Percentiles rank a stretch among this genome's conserved stretches.
phyloP scores from a whole-genome alignment of 768 basidiomycete genomes.

The Leccinum barrowsii region DNA sequence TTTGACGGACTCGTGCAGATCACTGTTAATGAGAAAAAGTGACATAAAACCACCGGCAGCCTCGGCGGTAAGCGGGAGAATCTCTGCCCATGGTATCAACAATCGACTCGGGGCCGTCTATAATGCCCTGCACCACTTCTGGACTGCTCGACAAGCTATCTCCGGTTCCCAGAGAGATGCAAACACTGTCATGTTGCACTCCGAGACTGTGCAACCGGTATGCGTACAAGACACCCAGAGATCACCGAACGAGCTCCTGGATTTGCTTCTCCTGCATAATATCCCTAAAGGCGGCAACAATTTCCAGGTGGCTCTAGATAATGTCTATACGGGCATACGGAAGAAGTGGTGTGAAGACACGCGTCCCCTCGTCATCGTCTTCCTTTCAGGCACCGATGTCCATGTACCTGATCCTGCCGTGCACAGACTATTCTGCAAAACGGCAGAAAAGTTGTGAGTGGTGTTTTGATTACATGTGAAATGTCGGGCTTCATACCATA shows the following conservation, averaged over 20 bases:
- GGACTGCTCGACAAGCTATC: constrained; percentile 44
- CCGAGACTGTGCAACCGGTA: constrained; percentile 19
- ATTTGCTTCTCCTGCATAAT: constrained; percentile 33
- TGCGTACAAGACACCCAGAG: constrained; percentile 42
- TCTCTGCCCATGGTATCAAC: constrained; percentile 15
- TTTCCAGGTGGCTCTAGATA: constrained; percentile 38
- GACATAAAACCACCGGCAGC: constrained; percentile 41
- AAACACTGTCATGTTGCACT: constrained; percentile 52
- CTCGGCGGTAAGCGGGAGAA: constrained; percentile 31
- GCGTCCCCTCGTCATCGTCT: constrained; percentile 48
- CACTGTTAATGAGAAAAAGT: constrained; percentile 42
- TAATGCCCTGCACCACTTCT: constrained; percentile 50
- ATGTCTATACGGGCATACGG: constrained; percentile 34
- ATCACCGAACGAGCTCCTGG: constrained; percentile 44
- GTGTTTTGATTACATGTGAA: background rate
- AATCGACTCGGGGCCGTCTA: constrained; percentile 60
- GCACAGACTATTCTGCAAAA: constrained; percentile 34
- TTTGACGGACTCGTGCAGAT: constrained; percentile 31
- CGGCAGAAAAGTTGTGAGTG: constrained; percentile 41
- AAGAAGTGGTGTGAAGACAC: constrained; percentile 39
- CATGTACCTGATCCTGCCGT: constrained; percentile 30
- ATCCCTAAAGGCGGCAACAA: constrained; percentile 39
- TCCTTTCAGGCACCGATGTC: constrained; percentile 55
- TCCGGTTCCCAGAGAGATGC: constrained; percentile 40
- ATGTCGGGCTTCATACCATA: background rate